Conservation (phyloP, 352 stramenopile species). For the Phytophthora rubi region DNA sequence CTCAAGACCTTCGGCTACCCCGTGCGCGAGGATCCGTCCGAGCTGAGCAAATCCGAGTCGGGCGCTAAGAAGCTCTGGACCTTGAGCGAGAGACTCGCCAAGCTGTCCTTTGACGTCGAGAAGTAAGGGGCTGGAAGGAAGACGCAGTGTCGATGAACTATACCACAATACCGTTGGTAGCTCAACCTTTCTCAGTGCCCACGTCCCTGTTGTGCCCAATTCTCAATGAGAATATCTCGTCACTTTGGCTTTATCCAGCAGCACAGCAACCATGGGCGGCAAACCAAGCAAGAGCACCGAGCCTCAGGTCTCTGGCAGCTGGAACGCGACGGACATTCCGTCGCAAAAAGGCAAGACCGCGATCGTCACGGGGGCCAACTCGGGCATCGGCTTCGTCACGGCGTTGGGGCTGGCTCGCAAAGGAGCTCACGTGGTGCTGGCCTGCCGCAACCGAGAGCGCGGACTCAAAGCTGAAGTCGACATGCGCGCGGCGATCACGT, state of each 20-base stretch:
- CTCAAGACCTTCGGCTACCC: slow-evolving; percentile 41
- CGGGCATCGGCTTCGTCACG: slow-evolving; percentile 38
- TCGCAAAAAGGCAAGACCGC: slow-evolving; percentile 5
- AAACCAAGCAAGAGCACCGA: background rate
- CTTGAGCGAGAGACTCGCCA: slow-evolving; percentile 40
- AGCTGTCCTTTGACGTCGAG: slow-evolving; percentile 29
- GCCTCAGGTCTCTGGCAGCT: background rate
- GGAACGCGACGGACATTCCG: slow-evolving; percentile 1
- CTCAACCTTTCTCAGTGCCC: too few species aligned
- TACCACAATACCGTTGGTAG: too few species aligned
- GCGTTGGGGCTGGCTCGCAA: slow-evolving; percentile 35
- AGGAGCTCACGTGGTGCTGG: slow-evolving; percentile 40
- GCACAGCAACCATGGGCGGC: background rate
- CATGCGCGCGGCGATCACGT: slow-evolving; percentile 4
- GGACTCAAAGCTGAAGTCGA: background rate
- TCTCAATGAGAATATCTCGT: too few species aligned
- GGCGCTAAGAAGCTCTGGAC: slow-evolving; percentile 45
- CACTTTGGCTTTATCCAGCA: too few species aligned
- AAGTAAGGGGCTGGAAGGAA: slow-evolving; percentile 9
- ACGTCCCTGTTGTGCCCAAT: too few species aligned
- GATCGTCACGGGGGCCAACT: slow-evolving; percentile 15
- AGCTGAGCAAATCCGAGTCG: slow-evolving; percentile 36
- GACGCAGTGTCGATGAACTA: too few species aligned
- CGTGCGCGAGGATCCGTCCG: slow-evolving; percentile 34
- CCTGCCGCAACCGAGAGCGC: slow-evolving; percentile 27